Base-by-base conservation (phyloP, 2,329 filamentous ascomycete species). In the Xylariaceae sp. region DNA sequence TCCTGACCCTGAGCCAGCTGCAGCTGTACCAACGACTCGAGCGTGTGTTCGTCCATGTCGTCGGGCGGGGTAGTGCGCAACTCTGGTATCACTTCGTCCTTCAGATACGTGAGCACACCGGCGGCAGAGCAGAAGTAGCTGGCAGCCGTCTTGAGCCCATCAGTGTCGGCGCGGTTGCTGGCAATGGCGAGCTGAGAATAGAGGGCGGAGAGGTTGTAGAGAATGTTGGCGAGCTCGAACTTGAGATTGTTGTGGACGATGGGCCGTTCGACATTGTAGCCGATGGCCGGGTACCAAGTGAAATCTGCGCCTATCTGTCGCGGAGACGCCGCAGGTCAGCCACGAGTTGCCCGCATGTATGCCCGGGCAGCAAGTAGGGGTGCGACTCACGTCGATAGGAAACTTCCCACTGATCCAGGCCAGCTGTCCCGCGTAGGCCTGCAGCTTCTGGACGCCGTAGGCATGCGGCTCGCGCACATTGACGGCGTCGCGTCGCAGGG, bases 371-470 rank as follows among this genome's bases (percentile, higher is more conserved):
- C n/a, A n/a, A n/a, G n/a, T n/a, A n/a, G n/a, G 13, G 14, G 7
- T 28, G 6, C 29, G 25, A 59, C 72, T 43, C 62, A 90, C 83
- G 64, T 96, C 92, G 47, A 95, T 86, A 11, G 92, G 92, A 55
- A 98, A 96, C 64, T 98, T 98, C 41, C 86, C 87, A 35, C 82
- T 78, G 49, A 96, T 80, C 85, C 89, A 96, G 43, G 87, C 81
- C 36, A 98, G 69, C 67, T 98, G 92, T 9, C 83, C 90, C 4
- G 88, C 87, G 61, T 98, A 98, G 12, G 78, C 75, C 53, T 92
- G 80, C n/a, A 98, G 71, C 66, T 90, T 92, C 53, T 76, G 81
- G 47, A 94, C 74, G 15, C 90, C 90, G 55, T 83, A 94, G 5
- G 75, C 67, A 55, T 98, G 92, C 3, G 92, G 79, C 56, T 98